These are phyloP conservation scores for Apophysomyces trapeziformis DNA, from an alignment of 371 early-diverging fungal species.

Conservation along the genomic window DNA sequence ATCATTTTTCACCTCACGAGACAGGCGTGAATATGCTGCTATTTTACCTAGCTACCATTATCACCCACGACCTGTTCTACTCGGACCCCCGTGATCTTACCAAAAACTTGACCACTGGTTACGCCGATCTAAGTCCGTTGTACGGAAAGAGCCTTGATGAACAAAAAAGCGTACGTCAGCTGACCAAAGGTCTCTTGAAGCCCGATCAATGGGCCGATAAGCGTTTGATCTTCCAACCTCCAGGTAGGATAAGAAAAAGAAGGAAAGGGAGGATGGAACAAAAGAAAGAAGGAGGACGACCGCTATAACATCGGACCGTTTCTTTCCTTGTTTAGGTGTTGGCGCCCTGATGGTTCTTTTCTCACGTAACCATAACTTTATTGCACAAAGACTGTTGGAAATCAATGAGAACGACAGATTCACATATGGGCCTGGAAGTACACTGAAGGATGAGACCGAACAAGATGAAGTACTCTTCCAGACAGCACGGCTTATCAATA, in stretches of 20 bases:
- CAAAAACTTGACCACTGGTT: conserved; percentile 54
- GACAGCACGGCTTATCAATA: conserved; percentile 56
- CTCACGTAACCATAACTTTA: conserved; percentile 60
- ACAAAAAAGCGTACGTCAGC: conserved; percentile 45
- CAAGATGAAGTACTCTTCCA: conserved; percentile 59
- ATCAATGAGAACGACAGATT: conserved; percentile 49
- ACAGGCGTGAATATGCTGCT: conserved; percentile 49
- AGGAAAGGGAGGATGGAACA: background rate
- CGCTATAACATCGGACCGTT: background rate
- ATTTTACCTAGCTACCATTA: conserved; percentile 51
- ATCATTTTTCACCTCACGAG: conserved; percentile 37
- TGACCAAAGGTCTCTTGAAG: conserved; percentile 47
- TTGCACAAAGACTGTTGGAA: conserved; percentile 49
- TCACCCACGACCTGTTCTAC: conserved; percentile 62
- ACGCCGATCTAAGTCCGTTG: conserved; percentile 50
- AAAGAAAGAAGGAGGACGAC: no score
- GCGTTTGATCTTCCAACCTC: conserved; percentile 51
- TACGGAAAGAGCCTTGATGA: conserved; percentile 49
- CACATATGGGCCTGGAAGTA: conserved; percentile 35
- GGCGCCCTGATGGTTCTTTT: conserved; percentile 49
- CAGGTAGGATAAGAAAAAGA: conserved; percentile 27
- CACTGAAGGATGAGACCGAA: conserved; percentile 27
- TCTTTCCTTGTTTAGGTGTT: conserved; percentile 29
- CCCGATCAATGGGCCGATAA: conserved; percentile 58
- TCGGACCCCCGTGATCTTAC: conserved; percentile 39